Conservation (phyloP, 805 yeast species). For the Metschnikowia koreensis region DNA sequence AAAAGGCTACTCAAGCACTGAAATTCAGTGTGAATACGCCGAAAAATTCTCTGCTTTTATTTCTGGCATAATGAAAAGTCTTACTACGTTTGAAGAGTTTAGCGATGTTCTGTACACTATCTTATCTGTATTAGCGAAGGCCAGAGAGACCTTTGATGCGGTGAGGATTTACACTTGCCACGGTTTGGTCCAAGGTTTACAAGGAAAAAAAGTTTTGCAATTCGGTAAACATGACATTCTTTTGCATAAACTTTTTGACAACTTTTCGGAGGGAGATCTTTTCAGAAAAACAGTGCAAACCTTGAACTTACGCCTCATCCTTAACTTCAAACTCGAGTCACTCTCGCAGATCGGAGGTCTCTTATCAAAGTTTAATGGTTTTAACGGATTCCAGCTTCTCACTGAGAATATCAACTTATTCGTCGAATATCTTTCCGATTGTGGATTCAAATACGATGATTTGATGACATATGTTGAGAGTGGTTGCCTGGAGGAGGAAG, state of each 20-base stretch:
- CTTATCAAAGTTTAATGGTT: slow-evolving; percentile 37
- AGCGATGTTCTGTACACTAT: slow-evolving; percentile 25
- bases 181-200: slow-evolving; percentile 59
- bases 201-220: slow-evolving; percentile 23
- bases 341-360: slow-evolving; percentile 26
- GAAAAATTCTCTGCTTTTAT: slow-evolving; percentile 48
- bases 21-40: slow-evolving; percentile 56
- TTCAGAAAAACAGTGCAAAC: slow-evolving; percentile 52
- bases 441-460: not conserved
- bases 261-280: slow-evolving; percentile 50
- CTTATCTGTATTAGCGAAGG: slow-evolving; percentile 46
- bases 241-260: slow-evolving; percentile 32
- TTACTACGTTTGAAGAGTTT: slow-evolving; percentile 24
- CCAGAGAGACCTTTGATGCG: slow-evolving; percentile 62
- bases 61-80: slow-evolving; percentile 30
- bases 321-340: slow-evolving; percentile 30
- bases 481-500: slow-evolving; percentile 3
- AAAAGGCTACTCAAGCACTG: slow-evolving; percentile 23
- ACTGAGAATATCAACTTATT: slow-evolving; percentile 19
- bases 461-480: slow-evolving; percentile 1
- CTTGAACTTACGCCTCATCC: slow-evolving; percentile 45
- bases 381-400: slow-evolving; percentile 34
- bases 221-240: slow-evolving; percentile 26
- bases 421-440: slow-evolving; percentile 14
- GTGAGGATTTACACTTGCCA: slow-evolving; percentile 58